Conservation (phyloP, 495 filamentous ascomycete species). For the Viridothelium virens region DNA sequence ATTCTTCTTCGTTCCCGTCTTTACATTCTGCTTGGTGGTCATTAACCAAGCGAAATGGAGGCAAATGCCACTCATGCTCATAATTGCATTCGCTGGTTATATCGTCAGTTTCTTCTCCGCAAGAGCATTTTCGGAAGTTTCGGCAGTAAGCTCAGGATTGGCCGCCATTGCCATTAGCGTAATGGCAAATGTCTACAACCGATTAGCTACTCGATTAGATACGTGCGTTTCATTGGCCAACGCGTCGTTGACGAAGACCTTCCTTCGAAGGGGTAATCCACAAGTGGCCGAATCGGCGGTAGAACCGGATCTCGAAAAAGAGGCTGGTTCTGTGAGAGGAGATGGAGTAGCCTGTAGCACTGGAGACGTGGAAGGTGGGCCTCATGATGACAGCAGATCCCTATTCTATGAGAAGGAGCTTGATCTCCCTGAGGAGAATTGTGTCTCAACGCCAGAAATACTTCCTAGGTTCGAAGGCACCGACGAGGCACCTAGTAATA, state of each 20-base stretch:
- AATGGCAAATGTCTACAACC: constrained; percentile 9
- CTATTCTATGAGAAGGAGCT: neutral
- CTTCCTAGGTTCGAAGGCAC: neutral
- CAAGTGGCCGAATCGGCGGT: neutral
- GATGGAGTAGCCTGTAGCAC: neutral
- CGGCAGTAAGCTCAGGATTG: neutral
- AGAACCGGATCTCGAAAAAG: neutral
- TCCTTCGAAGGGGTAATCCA: neutral
- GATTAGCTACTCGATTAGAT: neutral
- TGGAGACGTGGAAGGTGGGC: neutral
- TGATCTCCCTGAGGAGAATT: neutral
- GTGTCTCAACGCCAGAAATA: neutral
- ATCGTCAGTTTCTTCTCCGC: constrained; percentile 16
- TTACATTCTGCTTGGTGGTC: constrained; percentile 8
- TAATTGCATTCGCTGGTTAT: constrained; percentile 14
- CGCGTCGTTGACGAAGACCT: neutral
- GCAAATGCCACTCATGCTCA: constrained; percentile 13
- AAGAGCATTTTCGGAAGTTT: neutral
- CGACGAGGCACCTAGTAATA: neutral
- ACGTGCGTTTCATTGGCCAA: neutral
- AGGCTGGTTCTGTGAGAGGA: neutral
- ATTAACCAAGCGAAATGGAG: neutral
- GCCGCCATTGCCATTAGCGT: constrained; percentile 10
- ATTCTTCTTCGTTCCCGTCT: constrained; percentile 16
- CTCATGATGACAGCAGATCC: neutral